Percentiles rank a stretch among this genome's conserved stretches.
Conservation (phyloP, 192 early-diverging fungal genomes). For the Coemansia sp. region DNA sequence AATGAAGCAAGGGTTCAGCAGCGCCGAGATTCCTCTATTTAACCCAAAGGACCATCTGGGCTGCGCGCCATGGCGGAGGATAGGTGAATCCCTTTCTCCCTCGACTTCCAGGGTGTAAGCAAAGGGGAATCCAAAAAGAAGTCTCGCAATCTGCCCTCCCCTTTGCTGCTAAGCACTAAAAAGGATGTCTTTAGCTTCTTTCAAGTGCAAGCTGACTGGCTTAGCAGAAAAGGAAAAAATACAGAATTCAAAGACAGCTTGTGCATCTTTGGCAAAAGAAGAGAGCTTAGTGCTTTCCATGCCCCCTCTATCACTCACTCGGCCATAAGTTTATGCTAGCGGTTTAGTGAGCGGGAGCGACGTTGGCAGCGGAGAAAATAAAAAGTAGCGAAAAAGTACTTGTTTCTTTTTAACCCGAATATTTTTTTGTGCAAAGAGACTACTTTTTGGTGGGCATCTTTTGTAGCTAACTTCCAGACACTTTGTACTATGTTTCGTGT, state of each 20-base stretch:
- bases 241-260: background rate
- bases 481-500: background rate
- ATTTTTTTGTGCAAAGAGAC: background rate
- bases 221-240: too few relatives aligned
- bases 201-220: too few relatives aligned
- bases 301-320: background rate
- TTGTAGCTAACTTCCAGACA: background rate
- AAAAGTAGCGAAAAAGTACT: background rate
- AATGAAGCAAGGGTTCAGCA: background rate
- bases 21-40: slow-evolving; percentile 2
- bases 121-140: background rate
- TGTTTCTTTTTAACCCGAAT: background rate
- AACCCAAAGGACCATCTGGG: background rate
- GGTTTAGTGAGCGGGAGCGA: background rate
- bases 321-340: background rate
- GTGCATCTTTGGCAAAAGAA: background rate
- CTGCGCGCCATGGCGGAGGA: background rate
- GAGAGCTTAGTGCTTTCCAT: background rate
- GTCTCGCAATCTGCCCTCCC: background rate
- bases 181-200: background rate
- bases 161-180: background rate
- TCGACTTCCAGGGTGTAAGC: background rate
- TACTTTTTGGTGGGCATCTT: background rate
- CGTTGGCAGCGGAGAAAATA: background rate
- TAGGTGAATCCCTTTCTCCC: background rate